These are phyloP conservation scores for Rhizophagus clarus DNA, from an alignment of 192 early-diverging fungal genomes.

Conservation along the genomic window DNA sequence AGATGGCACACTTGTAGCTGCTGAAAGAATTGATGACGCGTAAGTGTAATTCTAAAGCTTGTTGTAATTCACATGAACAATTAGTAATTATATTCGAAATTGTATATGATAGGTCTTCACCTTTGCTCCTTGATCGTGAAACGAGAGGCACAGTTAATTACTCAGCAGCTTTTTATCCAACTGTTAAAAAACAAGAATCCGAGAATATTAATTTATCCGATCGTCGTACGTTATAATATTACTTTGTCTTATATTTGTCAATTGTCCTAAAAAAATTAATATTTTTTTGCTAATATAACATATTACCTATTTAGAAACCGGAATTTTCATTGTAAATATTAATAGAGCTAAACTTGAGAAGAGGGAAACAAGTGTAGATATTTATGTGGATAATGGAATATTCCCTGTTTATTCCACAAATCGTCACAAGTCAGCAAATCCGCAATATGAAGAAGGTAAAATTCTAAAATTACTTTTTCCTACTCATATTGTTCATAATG, in stretches of 20 bases:
- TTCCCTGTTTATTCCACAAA: constrained; percentile 1
- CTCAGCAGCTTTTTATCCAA: constrained; percentile 26
- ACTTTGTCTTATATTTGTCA: neutral
- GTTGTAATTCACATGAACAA: too few relatives aligned
- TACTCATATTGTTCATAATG: neutral
- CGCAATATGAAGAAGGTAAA: constrained; percentile 19
- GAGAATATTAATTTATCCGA: neutral
- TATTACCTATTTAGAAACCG: constrained; percentile 11
- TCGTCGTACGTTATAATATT: neutral
- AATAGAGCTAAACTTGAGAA: constrained; percentile 18
- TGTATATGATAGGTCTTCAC: neutral
- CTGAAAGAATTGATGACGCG: constrained; percentile 33
- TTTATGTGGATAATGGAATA: constrained; percentile 4
- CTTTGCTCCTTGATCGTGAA: neutral
- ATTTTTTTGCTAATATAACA: neutral
- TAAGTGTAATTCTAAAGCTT: constrained; percentile 17
- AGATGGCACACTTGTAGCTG: constrained; percentile 33
- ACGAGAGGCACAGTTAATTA: constrained; percentile 2
- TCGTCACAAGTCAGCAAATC: neutral
- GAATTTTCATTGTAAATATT: constrained; percentile 21
- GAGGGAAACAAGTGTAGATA: neutral
- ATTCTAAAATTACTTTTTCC: neutral
- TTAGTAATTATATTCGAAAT: too few relatives aligned
- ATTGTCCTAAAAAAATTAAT: neutral
- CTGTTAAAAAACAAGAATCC: neutral